Evolutionary conservation across 352 stramenopile species (phyloP).

Genomic region (Thraustochytrium aureum): DNA sequence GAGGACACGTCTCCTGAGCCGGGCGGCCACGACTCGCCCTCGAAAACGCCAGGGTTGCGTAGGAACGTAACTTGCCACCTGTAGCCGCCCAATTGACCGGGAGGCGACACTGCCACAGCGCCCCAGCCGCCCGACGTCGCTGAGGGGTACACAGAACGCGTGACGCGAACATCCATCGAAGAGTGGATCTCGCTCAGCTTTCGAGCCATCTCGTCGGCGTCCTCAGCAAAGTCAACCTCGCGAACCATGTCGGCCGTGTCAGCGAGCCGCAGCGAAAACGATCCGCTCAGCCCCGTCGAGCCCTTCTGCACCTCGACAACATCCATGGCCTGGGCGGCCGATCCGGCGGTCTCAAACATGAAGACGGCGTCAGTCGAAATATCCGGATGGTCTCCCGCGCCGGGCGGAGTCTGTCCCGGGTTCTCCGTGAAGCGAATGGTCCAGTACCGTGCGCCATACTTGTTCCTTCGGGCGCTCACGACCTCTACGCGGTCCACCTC

Average conservation of each 20-base stretch:
- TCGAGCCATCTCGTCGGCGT: conserved; percentile 70
- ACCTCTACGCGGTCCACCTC: conserved; percentile 67
- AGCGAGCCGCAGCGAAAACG: conserved; percentile 83
- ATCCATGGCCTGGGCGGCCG: not conserved
- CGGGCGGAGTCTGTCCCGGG: conserved; percentile 74
- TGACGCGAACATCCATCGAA: conserved; percentile 82
- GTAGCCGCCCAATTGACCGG: conserved; percentile 73
- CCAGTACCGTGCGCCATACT: conserved; percentile 94
- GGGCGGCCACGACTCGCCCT: conserved; percentile 70
- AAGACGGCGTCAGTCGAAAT: conserved; percentile 10
- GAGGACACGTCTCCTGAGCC: conserved; percentile 68
- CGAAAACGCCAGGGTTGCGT: conserved; percentile 66
- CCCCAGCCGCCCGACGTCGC: conserved; percentile 83
- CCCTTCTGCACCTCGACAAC: conserved; percentile 81
- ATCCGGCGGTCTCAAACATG: conserved; percentile 55
- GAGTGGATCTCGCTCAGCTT: conserved; percentile 96
- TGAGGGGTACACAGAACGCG: conserved; percentile 79
- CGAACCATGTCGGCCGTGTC: conserved; percentile 56
- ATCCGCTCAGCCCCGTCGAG: conserved; percentile 77
- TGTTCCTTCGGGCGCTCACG: conserved; percentile 77
- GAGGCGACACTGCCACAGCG: conserved; percentile 67
- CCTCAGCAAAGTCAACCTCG: conserved; percentile 79
- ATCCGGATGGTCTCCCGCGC: conserved; percentile 76
- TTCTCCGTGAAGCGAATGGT: conserved; percentile 91
- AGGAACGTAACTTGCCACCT: conserved; percentile 70